Percentiles rank a stretch among this genome's conserved stretches.
Conservation (phyloP, 1,139 yeast genomes). For the Saccharomyces hybrid region DNA sequence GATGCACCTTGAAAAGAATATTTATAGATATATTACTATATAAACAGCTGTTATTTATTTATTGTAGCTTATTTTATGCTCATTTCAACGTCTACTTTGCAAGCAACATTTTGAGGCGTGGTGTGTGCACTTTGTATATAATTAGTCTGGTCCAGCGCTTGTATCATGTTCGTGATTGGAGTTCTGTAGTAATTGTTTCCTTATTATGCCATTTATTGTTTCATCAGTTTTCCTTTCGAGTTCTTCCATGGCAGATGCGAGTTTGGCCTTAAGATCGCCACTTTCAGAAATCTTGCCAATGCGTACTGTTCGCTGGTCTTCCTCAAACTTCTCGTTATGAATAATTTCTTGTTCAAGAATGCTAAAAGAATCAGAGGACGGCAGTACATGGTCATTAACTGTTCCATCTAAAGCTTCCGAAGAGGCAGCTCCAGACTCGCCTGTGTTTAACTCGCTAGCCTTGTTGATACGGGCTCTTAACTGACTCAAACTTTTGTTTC, state of each 20-base stretch:
- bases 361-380: background rate
- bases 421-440: background rate
- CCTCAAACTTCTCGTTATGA: no score
- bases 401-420: background rate
- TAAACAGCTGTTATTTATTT: background rate
- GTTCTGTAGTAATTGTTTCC: conserved; percentile 31
- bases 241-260: conserved; percentile 34
- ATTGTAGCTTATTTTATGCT: background rate
- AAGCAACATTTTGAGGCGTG: no score
- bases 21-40: background rate
- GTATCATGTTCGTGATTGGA: background rate
- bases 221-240: conserved; percentile 37
- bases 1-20: background rate
- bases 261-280: conserved; percentile 37
- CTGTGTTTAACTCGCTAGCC: background rate
- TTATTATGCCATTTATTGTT: conserved; percentile 36
- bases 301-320: background rate
- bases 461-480: background rate
- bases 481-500: background rate
- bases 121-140: no score
- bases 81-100: background rate
- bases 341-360: background rate
- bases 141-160: background rate
- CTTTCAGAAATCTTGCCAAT: conserved; percentile 24
- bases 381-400: background rate